A percentile compares a stretch with the other conserved stretches of the same genome.
Conservation (phyloP, 106 monocot genomes). For the Platanthera zijinensis region DNA sequence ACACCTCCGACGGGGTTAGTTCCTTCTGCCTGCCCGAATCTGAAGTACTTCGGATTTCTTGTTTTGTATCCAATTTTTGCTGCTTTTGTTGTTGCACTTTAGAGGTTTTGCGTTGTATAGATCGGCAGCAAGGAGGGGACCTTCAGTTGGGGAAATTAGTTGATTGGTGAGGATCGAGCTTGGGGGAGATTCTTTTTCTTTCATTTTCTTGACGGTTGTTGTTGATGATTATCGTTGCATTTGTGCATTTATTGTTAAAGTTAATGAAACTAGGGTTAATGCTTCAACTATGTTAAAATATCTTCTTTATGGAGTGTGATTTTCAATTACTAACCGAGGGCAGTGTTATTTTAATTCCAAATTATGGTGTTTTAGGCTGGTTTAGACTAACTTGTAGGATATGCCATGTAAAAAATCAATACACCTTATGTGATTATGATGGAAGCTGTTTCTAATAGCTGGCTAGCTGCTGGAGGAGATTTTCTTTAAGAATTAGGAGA, state of each 20-base stretch:
- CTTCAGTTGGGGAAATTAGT: background rate
- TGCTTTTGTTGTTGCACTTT: background rate
- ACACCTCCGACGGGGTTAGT: constrained; percentile 61
- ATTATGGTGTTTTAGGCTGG: background rate
- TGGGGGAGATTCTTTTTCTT: background rate
- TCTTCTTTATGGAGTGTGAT: background rate
- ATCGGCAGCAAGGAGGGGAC: background rate
- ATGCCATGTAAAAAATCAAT: background rate
- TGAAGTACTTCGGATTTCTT: background rate
- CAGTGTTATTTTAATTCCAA: background rate
- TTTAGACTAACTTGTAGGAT: background rate
- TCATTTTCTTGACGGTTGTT: background rate
- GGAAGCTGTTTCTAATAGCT: background rate
- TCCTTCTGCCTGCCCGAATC: background rate
- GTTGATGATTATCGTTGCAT: background rate
- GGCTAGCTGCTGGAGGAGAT: too few relatives aligned
- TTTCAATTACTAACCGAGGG: background rate
- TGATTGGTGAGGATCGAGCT: background rate
- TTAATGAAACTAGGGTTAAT: background rate
- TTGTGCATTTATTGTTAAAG: background rate
- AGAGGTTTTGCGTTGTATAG: background rate
- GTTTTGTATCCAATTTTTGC: background rate
- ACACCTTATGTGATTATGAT: background rate
- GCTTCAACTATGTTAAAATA: background rate
- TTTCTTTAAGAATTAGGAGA: too few relatives aligned